Evolutionary conservation across 106 monocot genomes (phyloP).

Genomic region (Phalaenopsis aphrodite): DNA sequence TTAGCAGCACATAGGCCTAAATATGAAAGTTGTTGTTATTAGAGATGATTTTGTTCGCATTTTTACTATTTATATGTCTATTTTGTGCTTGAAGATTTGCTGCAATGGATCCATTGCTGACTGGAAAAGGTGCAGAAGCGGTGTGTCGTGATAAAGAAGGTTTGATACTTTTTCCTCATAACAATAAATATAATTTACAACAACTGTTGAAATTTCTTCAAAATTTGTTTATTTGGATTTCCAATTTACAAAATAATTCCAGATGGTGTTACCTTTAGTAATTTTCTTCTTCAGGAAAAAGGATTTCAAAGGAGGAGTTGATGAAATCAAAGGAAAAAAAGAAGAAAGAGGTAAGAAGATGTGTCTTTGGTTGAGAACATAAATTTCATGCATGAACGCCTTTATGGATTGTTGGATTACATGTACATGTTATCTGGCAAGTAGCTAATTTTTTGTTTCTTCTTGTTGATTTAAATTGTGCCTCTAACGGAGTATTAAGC

Average conservation of each 20-base stretch:
- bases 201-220: not conserved
- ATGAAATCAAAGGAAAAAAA: constrained; percentile 41
- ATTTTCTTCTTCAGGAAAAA: constrained; percentile 29
- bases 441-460: not conserved
- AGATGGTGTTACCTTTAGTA: not conserved
- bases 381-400: not conserved
- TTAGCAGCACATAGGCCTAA: not conserved
- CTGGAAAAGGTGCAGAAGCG: constrained; percentile 54
- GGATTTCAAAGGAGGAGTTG: constrained; percentile 50
- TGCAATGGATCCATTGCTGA: constrained; percentile 41
- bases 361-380: not conserved
- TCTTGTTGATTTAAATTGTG: not conserved
- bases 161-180: not conserved
- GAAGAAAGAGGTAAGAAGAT: constrained; percentile 37
- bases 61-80: not conserved
- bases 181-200: not conserved
- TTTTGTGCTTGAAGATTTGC: constrained; percentile 35
- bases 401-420: not conserved
- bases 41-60: not conserved
- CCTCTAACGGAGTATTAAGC: not conserved
- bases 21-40: not conserved
- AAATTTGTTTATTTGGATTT: constrained; percentile 2
- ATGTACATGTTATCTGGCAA: not conserved
- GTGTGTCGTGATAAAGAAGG: constrained; percentile 73
- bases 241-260: not conserved